Evolutionary conservation across 306 rosid genomes (phyloP).

Genomic region (Prinsepia uniflora): DNA sequence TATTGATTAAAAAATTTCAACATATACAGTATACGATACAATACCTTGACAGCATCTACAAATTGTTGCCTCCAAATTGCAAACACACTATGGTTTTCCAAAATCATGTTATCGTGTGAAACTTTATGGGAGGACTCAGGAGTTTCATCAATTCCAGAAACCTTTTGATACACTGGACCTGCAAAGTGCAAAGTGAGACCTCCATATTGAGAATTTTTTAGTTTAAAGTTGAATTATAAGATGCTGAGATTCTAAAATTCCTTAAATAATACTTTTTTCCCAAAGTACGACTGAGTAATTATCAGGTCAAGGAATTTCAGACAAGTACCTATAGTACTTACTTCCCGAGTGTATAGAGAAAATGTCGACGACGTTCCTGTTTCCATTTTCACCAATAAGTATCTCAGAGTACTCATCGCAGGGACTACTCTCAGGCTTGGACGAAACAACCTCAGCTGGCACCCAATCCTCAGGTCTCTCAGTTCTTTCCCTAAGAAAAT

Average conservation of each 20-base stretch:
- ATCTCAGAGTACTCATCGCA: slow-evolving; percentile 33
- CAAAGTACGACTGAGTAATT: background rate
- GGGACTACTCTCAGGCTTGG: slow-evolving; percentile 16
- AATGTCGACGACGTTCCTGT: slow-evolving; percentile 39
- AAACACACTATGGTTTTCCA: slow-evolving; percentile 38
- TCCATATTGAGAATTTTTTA: background rate
- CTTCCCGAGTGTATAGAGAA: slow-evolving; percentile 58
- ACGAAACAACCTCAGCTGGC: slow-evolving; percentile 52
- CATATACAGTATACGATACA: slow-evolving; percentile 23
- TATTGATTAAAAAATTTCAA: background rate
- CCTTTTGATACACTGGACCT: slow-evolving; percentile 44
- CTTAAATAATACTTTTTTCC: background rate
- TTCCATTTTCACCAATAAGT: slow-evolving; percentile 34
- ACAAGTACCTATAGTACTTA: slow-evolving; percentile 40
- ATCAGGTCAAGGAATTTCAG: slow-evolving; percentile 2
- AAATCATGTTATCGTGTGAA: slow-evolving; percentile 24
- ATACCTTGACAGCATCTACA: slow-evolving; percentile 66
- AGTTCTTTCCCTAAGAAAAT: slow-evolving; percentile 56
- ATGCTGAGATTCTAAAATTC: background rate
- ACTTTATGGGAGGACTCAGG: slow-evolving; percentile 38
- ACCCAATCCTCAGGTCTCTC: slow-evolving; percentile 98
- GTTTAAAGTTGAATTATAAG: background rate
- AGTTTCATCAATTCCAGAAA: slow-evolving; percentile 37
- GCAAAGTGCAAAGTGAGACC: slow-evolving; percentile 19
- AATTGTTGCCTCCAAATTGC: slow-evolving; percentile 74